Base-by-base conservation (phyloP, 2,329 filamentous ascomycete genomes). In the Alternaria hordeiaustralica region DNA sequence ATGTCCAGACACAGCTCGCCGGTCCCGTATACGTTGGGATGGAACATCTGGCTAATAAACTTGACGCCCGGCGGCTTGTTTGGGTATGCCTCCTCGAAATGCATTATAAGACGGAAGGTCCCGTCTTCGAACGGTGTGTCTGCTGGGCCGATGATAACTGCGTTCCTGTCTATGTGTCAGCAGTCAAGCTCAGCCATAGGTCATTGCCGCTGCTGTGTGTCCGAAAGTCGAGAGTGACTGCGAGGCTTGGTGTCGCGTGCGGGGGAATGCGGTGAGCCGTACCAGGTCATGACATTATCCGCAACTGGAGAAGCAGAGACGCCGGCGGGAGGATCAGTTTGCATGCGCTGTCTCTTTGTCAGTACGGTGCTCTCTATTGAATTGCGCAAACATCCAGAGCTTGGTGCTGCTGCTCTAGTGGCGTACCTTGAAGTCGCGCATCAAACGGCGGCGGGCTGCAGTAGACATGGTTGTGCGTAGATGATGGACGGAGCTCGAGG, bases 21-120 rank as follows among this genome's bases (percentile, higher is more conserved):
- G 0, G 94, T 98, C 57, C 92, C 94, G 79, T 99, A 99, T 61
- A 99, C 96, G 78, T 99, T 99, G 18, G 96, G 96, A 75, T 99
- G 96, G 82, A 99, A 99, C 96, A 99, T 99, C 80, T 96, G 90
- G 81, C 93, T 97, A 80, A 99, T 97, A 80, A 99, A 99, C 79
- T 98, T 98, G 83, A 98, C 96, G 33, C 94, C 92, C 0, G 96
- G 96, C 6, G 96, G 96, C 81, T 98, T 98, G 84, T 98, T 99
- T 28, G 96, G 96, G 75, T 99, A 99, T 77, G 97, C 94, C 81
- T 99, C 96, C 79, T 98, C 96, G 74, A 99, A 99, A 78, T 97
- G 94, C 95, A 99, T 98, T 55, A 98, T 94, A 11, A 99, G 90
- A 70, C 95, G 88, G 81, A 99, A 99, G 21, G 96, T 99, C 67